Conservation (phyloP, 352 stramenopile species). For the Globisporangium takayamanum region DNA sequence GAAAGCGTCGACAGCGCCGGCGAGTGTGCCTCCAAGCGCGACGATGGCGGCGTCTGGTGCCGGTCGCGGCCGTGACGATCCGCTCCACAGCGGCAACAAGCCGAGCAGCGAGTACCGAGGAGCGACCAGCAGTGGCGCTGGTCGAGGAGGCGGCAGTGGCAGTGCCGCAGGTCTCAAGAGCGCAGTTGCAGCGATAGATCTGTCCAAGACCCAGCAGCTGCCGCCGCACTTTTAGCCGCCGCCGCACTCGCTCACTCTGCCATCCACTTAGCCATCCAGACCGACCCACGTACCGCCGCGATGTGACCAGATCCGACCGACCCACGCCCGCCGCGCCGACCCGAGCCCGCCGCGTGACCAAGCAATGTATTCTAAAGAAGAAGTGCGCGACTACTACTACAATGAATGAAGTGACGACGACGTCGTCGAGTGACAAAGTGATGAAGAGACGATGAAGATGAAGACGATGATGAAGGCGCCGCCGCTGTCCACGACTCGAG, state of each 20-base stretch:
- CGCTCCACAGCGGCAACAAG: neutral
- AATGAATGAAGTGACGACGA: constrained; percentile 2
- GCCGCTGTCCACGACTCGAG: constrained; percentile 2
- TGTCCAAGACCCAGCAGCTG: constrained; percentile 12
- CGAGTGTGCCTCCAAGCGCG: too few species aligned
- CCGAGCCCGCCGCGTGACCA: constrained; percentile 1
- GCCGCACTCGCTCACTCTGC: neutral
- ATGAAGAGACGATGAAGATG: constrained; percentile 6
- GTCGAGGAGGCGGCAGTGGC: neutral
- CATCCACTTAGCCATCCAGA: neutral
- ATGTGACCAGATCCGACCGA: neutral
- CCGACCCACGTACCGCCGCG: too few species aligned
- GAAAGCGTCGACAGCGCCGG: neutral
- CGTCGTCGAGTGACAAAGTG: constrained; percentile 4
- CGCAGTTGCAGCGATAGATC: constrained; percentile 11
- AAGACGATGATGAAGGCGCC: constrained; percentile 2
- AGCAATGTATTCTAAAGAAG: constrained; percentile 18
- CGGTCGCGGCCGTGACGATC: neutral
- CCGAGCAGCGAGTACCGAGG: constrained; percentile 2
- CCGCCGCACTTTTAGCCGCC: neutral
- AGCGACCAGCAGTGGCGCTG: neutral
- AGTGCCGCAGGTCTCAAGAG: constrained; percentile 7
- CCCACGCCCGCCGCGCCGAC: too few species aligned
- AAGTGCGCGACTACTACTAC: constrained; percentile 3
- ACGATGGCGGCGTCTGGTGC: neutral